Evolutionary conservation across 805 yeast species (phyloP).

Genomic region (Ogataea ramenticola): DNA sequence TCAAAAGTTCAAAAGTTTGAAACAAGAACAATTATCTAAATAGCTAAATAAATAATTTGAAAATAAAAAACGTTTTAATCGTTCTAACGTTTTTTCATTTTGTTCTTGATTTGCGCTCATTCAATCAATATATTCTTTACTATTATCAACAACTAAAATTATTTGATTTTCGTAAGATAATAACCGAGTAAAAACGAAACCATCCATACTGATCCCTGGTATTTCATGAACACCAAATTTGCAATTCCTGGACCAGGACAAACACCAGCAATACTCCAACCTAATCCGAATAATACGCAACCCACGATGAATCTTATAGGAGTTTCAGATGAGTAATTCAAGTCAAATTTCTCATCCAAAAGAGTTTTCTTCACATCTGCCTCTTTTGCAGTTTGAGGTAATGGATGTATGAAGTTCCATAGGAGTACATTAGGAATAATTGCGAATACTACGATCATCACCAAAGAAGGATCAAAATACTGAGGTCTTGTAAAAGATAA

Average conservation of each 20-base stretch:
- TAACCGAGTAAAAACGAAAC: slow-evolving; percentile 22
- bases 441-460: slow-evolving; percentile 34
- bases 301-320: slow-evolving; percentile 31
- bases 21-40: background rate
- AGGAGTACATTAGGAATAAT: slow-evolving; percentile 37
- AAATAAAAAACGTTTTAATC: background rate
- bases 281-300: slow-evolving; percentile 38
- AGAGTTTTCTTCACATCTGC: slow-evolving; percentile 9
- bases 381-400: slow-evolving; percentile 7
- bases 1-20: background rate
- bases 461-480: slow-evolving; percentile 41
- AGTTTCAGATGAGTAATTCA: slow-evolving; percentile 20
- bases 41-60: background rate
- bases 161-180: too few relatives aligned
- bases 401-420: slow-evolving; percentile 20
- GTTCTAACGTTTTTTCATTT: too few relatives aligned
- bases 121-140: too few relatives aligned
- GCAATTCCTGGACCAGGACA: slow-evolving; percentile 49
- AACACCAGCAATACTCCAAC: slow-evolving; percentile 46
- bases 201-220: slow-evolving; percentile 22
- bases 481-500: slow-evolving; percentile 27
- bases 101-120: too few relatives aligned
- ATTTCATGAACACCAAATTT: slow-evolving; percentile 18
- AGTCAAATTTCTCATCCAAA: slow-evolving; percentile 14
- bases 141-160: too few relatives aligned